Evolutionary conservation across 352 stramenopile genomes (phyloP).

Genomic region (Phytopythium boreale): DNA sequence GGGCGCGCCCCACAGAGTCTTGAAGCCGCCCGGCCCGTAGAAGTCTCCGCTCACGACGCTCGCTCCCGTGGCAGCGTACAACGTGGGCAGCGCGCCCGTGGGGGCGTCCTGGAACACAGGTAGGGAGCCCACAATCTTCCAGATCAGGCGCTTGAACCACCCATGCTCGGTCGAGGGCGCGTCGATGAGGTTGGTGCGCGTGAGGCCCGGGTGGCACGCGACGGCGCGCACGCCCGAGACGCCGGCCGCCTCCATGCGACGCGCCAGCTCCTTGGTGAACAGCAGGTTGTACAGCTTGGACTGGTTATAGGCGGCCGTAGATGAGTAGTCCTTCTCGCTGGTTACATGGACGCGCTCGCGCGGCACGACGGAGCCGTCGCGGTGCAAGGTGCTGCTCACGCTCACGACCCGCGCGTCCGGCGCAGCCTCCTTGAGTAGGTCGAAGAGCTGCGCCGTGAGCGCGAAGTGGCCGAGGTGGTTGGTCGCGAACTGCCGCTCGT

Average conservation of each 20-base stretch:
- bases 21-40: conserved; percentile 41
- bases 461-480: conserved; percentile 68
- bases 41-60: conserved; percentile 35
- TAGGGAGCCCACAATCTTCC: neutral
- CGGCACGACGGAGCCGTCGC: conserved; percentile 21
- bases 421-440: conserved; percentile 22
- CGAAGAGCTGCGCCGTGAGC: conserved; percentile 40
- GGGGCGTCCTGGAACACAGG: conserved; percentile 16
- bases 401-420: conserved; percentile 33
- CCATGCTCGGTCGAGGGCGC: conserved; percentile 13
- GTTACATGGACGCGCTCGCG: neutral
- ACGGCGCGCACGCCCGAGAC: conserved; percentile 21
- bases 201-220: conserved; percentile 36
- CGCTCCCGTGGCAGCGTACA: conserved; percentile 33
- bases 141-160: conserved; percentile 9
- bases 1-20: conserved; percentile 25
- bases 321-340: conserved; percentile 5
- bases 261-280: conserved; percentile 44
- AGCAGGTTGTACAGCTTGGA: conserved; percentile 61
- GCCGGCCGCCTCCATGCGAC: conserved; percentile 24
- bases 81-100: conserved; percentile 29
- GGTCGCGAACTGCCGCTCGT: conserved; percentile 60
- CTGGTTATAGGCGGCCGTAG: conserved; percentile 18
- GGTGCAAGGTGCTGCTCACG: conserved; percentile 41
- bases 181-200: conserved; percentile 13